Evolutionary conservation across 1,284 basidiomycete genomes (phyloP), one percentile per base, ranked within the genome.

Genomic region (Leccinum ponderosum): DNA sequence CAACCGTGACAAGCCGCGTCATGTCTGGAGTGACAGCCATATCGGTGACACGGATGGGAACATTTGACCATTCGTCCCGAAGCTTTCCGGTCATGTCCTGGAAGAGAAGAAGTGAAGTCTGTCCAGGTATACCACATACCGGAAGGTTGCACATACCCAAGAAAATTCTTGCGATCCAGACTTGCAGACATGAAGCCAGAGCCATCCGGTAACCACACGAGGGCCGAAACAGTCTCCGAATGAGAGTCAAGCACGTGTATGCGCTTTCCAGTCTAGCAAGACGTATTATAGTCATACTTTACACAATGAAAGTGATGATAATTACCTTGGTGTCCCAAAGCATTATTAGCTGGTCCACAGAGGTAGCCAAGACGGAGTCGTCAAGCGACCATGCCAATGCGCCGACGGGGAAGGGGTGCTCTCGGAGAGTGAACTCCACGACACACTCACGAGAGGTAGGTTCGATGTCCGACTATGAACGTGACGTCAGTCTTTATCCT

Each of bases 331-430:
- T 82, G 74, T 96, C 89, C 94, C 94, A 98, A 69, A 97, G 80
- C 75, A 90, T 89, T 73, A 98, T 89, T 48, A 79, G 76, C 58
- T 88, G 81, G 66, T 97, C 94, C 12, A 93, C 82, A 52, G 90
- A 88, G 2, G 94, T 94, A 50, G 96, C 82, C 60, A 98, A 78
- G 65, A 91, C 82, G 31, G 85, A 80, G 69, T 96, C 94, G 69
- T 97, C 93, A 54, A 90, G 82, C 37, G 95, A 96, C 95, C 95
- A 98, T 1, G 94, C 87, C 58, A 98, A 78, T 65, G 88, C 90
- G 58, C 89, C 89, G 5, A 97, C 88, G 2, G 87, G 73, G 68
- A 89, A 89, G 33, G 83, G 80, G 72, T 97, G 94, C n/a, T 93
- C 91, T 51, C 81, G 77, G 54, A 95, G 75, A 48, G 85, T 82